These are phyloP conservation scores for Myxozyma nipponensis DNA, from an alignment of 805 yeast genomes.

Conservation along the genomic window DNA sequence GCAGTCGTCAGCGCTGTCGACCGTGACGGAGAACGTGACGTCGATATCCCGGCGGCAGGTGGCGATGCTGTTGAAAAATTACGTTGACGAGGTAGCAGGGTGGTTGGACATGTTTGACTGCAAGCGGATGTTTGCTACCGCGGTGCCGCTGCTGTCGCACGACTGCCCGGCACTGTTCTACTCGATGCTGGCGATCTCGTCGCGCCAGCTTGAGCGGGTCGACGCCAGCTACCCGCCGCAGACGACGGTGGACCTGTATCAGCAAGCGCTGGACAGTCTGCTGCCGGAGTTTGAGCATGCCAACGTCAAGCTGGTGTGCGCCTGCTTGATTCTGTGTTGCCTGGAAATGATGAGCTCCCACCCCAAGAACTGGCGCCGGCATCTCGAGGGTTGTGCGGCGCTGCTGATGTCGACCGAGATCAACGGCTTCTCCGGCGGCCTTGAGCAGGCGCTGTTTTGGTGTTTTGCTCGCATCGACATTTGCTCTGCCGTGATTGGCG, in stretches of 20 bases:
- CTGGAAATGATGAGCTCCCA: slow-evolving; percentile 44
- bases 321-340: slow-evolving; percentile 44
- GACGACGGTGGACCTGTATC: slow-evolving; percentile 33
- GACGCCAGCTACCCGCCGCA: slow-evolving; percentile 32
- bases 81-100: slow-evolving; percentile 41
- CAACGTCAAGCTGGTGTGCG: slow-evolving; percentile 35
- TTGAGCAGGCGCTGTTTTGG: slow-evolving; percentile 45
- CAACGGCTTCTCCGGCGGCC: slow-evolving; percentile 38
- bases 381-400: slow-evolving; percentile 41
- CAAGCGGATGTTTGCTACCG: slow-evolving; percentile 38
- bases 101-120: slow-evolving; percentile 43
- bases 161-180: slow-evolving; percentile 36
- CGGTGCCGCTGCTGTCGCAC: slow-evolving; percentile 33
- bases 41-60: not conserved
- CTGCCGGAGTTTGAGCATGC: slow-evolving; percentile 9
- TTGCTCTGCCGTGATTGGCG: slow-evolving; percentile 40
- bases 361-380: slow-evolving; percentile 42
- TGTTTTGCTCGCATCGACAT: slow-evolving; percentile 45
- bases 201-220: slow-evolving; percentile 37
- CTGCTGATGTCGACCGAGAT: slow-evolving; percentile 41
- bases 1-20: not conserved
- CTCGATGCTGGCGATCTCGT: slow-evolving; percentile 38
- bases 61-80: slow-evolving; percentile 27
- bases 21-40: not conserved
- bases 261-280: slow-evolving; percentile 8